Evolutionary conservation across 257 asterid genomes (phyloP), one percentile per base, ranked within the genome.

Genomic region (Solanum paucissectum): DNA sequence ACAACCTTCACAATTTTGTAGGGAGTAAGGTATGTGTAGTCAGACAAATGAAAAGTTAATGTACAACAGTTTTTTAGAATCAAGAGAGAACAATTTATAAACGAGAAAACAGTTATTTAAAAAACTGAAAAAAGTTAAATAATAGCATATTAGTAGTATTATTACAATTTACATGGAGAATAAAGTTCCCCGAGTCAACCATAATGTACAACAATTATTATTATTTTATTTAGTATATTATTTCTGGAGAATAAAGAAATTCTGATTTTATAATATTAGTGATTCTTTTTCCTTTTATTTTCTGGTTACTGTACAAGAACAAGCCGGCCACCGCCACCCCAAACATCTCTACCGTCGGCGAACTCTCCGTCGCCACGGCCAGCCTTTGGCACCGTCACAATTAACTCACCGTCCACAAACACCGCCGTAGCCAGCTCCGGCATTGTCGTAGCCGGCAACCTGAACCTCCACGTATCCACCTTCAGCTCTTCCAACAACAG

Each of bases 381-480:
- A 21, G 86, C 90, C 64, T 92, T 95, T 0, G 98, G 98, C 87
- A 95, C 95, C 37, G 94, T 93, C 69, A 95, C 94, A 2, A 90
- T 87, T 3, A 95, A 91, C 83, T 92, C 88, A 5, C 94, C 93
- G 2, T 89, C 93, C 12, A 52, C 88, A 9, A 90, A 88, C 52
- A 29, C 92, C 9, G 95, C 95, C 16, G 90, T 87, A 20, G 94
- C 93, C 60, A 89, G 85, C 91, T 92, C 94, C n/a, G 96, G 94
- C 33, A 37, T 91, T 0, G 94, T 89, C 1, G 92, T 72, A 1
- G 89, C 88, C 2, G 97, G 97, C 90, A 95, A 83, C 13, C 97
- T 90, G 69, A 88, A 95, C 90, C 96, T 87, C 97, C 98, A 95
- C 55, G 92, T 87, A 89, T 95, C 95, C 3, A 95, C 44, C 71